phyloP scores from a whole-genome alignment of 768 basidiomycete genomes.

The Tulasnella sp. region DNA sequence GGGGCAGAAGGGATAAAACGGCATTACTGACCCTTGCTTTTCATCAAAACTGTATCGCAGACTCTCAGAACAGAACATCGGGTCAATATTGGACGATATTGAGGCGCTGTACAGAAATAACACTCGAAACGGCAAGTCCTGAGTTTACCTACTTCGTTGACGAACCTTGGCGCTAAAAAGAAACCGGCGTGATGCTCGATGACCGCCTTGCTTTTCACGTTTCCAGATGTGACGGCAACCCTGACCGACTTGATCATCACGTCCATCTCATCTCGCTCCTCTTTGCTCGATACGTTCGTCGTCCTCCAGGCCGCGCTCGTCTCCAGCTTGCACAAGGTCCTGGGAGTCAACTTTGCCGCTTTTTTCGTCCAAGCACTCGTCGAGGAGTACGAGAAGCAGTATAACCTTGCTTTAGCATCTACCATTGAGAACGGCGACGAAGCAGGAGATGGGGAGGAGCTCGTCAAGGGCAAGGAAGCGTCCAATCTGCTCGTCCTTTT shows the following conservation, averaged over 20 bases:
- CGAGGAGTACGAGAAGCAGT: slow-evolving; percentile 51
- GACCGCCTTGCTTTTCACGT: background rate
- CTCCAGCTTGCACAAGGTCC: slow-evolving; percentile 62
- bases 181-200: background rate
- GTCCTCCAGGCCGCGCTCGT: slow-evolving; percentile 80
- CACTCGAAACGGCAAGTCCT: slow-evolving; percentile 56
- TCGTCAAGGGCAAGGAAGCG: slow-evolving; percentile 62
- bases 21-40: background rate
- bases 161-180: background rate
- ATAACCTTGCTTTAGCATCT: slow-evolving; percentile 19
- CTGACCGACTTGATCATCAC: slow-evolving; percentile 66
- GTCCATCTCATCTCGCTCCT: slow-evolving; percentile 68
- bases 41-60: slow-evolving; percentile 29
- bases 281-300: slow-evolving; percentile 80
- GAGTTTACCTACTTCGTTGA: background rate
- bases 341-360: slow-evolving; percentile 83
- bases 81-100: slow-evolving; percentile 55
- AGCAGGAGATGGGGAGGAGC: slow-evolving; percentile 24
- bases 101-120: slow-evolving; percentile 69
- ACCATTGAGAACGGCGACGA: background rate
- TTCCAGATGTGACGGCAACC: slow-evolving; percentile 66
- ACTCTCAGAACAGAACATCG: slow-evolving; percentile 84
- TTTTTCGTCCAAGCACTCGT: slow-evolving; percentile 70
- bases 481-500: slow-evolving; percentile 79
- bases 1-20: background rate